Base-by-base conservation (phyloP, 352 stramenopile species). In the Globisporangium abappressorium region DNA sequence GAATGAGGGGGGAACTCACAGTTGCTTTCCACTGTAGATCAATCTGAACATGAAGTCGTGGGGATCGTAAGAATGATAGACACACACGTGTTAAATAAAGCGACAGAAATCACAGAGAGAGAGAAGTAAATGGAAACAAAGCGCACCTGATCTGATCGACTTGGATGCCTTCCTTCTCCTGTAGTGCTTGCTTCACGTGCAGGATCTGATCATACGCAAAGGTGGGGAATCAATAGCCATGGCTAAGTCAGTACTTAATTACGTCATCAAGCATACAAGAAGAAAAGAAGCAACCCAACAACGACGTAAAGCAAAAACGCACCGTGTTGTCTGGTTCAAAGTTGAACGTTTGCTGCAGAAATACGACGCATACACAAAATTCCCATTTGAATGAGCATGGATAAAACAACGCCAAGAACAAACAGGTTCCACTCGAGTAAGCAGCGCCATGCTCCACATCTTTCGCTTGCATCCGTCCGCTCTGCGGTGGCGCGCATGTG, bases 101-200 rank as follows among this genome's bases (percentile, higher is more conserved):
- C 20, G 8, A 55, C 9, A 26, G 24, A 28, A 20, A 49, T 11
- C 18, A 49, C 0, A 49, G 43, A 49, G 43, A n/a, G 33, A 54
- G 20, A 63, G 26, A 2, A 20, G 24, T 6, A 64, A 57, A 20
- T 57, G 53, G 6, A 49, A n/a, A 18, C 43, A 49, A 34, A 36
- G 20, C 57, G 64, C 61, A 83, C 71, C 84, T 75, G 67, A 94
- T 94, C 65, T 93, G 86, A 72, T 94, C 84, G 57, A 93, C 85
- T 58, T 97, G 89, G 60, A 98, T 98, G 62, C 97, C 97, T 78
- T 99, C 97, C 79, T 99, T 99, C 83, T 99, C 97, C 79, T 99
- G 97, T 64, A 99, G 81, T 53, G 94, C 89, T 75, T 99, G 94
- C 82, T 99, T 99, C 62, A 99, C 96, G 41, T 97, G 89, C 64